Percentiles rank a stretch among this genome's conserved stretches.
Conservation (phyloP, 2,329 filamentous ascomycete genomes). For the Zasmidium cellare region DNA sequence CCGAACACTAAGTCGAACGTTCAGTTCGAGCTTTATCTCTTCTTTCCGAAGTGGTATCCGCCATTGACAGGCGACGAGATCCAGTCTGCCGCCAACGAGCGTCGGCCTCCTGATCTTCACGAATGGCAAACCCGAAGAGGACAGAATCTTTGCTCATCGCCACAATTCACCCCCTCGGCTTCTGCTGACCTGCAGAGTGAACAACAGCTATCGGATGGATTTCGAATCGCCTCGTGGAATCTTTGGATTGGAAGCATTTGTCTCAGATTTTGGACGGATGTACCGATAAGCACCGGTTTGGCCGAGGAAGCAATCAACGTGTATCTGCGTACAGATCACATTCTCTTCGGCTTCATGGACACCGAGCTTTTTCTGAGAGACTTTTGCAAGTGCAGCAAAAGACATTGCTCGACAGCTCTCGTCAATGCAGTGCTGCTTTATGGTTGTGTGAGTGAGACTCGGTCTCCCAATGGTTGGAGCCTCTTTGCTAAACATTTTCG, state of each 20-base stretch:
- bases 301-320: background rate
- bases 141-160: background rate
- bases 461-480: too few relatives aligned
- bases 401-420: conserved; percentile 4
- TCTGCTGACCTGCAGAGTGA: background rate
- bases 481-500: too few relatives aligned
- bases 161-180: background rate
- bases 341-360: conserved; percentile 2
- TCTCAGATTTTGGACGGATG: conserved; percentile 7
- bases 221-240: background rate
- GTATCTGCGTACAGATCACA: conserved; percentile 7
- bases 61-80: background rate
- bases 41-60: conserved; percentile 3
- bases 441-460: conserved; percentile 3
- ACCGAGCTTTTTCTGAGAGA: conserved; percentile 4
- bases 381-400: background rate
- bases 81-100: background rate
- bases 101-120: too few relatives aligned
- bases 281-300: conserved; percentile 2
- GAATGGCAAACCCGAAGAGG: background rate
- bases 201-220: background rate
- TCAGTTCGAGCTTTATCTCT: conserved; percentile 8
- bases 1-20: conserved; percentile 5
- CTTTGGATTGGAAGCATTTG: background rate
- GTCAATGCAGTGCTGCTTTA: conserved; percentile 6